Percentiles rank a stretch among this genome's conserved stretches.
These are phyloP conservation scores for Apiospora malaysiana DNA, from an alignment of 2,329 filamentous ascomycete genomes.

Conservation along the genomic window DNA sequence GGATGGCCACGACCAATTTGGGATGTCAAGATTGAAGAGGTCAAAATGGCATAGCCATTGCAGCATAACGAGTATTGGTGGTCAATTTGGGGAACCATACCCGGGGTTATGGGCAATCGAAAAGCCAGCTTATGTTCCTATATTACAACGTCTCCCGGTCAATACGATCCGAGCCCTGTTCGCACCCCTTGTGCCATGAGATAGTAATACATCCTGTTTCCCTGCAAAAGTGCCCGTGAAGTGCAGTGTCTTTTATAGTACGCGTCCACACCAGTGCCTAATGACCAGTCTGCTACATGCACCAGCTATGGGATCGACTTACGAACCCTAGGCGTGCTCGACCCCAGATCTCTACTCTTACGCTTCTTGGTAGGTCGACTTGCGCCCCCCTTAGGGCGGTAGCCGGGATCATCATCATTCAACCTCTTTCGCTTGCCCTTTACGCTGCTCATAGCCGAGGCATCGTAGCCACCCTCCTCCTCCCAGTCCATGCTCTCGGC, in stretches of 20 bases:
- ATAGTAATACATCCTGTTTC: constrained; percentile 2
- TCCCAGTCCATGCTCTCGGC: constrained; percentile 47
- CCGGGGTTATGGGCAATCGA: background rate
- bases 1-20: constrained; percentile 15
- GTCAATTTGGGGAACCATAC: background rate
- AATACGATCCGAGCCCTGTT: background rate
- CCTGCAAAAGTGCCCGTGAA: background rate
- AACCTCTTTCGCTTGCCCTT: constrained; percentile 60
- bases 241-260: background rate
- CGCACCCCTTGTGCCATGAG: background rate
- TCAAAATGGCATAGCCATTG: background rate
- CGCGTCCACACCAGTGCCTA: background rate
- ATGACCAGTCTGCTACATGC: background rate
- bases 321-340: constrained; percentile 30
- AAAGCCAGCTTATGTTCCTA: background rate
- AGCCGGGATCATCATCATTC: constrained; percentile 61
- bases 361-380: constrained; percentile 63
- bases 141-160: background rate
- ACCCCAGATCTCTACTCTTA: constrained; percentile 53
- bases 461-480: constrained; percentile 42
- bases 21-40: background rate
- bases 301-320: constrained; percentile 27
- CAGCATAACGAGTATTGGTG: background rate
- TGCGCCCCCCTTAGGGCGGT: constrained; percentile 62
- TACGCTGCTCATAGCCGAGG: constrained; percentile 38